These are phyloP conservation scores for Diospyros kaki DNA, from an alignment of 148 eudicot genomes.

Conservation along the genomic window DNA sequence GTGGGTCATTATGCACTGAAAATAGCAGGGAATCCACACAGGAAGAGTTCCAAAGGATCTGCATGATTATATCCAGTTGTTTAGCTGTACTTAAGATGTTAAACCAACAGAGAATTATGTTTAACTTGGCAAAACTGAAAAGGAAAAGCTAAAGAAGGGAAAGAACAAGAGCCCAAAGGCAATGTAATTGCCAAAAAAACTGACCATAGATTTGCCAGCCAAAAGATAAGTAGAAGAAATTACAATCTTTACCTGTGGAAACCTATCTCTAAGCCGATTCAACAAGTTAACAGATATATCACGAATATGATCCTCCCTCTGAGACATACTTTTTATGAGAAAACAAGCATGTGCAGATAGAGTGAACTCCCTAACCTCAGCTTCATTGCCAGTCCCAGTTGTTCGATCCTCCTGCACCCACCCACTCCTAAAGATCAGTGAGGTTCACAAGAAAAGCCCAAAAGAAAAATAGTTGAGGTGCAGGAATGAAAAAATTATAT, in stretches of 20 bases:
- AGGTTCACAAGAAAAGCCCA: slow-evolving; percentile 1
- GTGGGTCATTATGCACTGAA: slow-evolving; percentile 74
- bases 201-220: neutral
- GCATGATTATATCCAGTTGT: slow-evolving; percentile 22
- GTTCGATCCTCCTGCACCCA: slow-evolving; percentile 62
- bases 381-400: slow-evolving; percentile 74
- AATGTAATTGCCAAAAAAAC: neutral
- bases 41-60: slow-evolving; percentile 91
- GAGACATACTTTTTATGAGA: slow-evolving; percentile 87
- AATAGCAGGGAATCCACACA: slow-evolving; percentile 84
- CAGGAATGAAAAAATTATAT: neutral
- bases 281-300: slow-evolving; percentile 74
- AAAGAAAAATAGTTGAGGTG: neutral
- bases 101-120: slow-evolving; percentile 5
- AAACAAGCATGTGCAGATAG: slow-evolving; percentile 85
- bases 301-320: slow-evolving; percentile 90
- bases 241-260: slow-evolving; percentile 71
- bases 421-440: slow-evolving; percentile 4
- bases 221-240: neutral
- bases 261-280: slow-evolving; percentile 76
- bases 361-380: slow-evolving; percentile 67
- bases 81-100: slow-evolving; percentile 4
- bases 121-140: slow-evolving; percentile 1
- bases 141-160: neutral
- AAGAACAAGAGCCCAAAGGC: neutral